Conservation (phyloP, 805 yeast species). For the Sporopachydermia lactativora region DNA sequence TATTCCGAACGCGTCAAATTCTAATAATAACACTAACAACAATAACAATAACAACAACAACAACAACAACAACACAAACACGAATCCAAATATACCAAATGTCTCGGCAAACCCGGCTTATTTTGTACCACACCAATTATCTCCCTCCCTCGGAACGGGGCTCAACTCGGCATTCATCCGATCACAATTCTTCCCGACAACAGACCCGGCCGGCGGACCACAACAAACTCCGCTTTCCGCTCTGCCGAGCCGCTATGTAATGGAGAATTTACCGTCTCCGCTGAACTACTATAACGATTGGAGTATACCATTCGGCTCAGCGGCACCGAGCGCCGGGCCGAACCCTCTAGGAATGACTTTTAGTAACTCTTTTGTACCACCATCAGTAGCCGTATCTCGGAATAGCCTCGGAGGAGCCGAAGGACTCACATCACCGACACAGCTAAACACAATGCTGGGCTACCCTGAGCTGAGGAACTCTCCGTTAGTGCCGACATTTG, state of each 20-base stretch:
- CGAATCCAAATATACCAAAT: neutral
- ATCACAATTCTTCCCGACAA: constrained; percentile 1
- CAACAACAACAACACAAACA: neutral
- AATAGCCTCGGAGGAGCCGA: neutral
- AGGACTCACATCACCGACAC: no score
- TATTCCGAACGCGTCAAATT: no score
- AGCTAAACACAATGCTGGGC: no score
- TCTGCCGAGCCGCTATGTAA: constrained; percentile 56
- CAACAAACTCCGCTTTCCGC: constrained; percentile 57
- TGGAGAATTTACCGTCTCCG: constrained; percentile 71
- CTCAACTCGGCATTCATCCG: neutral
- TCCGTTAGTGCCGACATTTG: neutral
- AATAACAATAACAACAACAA: constrained; percentile 7
- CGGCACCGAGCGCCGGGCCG: constrained; percentile 1
- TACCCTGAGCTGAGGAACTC: neutral
- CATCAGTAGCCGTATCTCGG: constrained; percentile 13
- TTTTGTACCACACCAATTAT: constrained; percentile 7
- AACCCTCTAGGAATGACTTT: neutral
- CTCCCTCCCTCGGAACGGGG: neutral
- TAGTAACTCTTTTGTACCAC: constrained; percentile 7
- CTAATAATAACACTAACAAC: constrained; percentile 5
- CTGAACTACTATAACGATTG: constrained; percentile 56
- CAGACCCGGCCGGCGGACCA: neutral
- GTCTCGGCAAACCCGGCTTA: constrained; percentile 3
- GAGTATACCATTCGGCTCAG: constrained; percentile 31